phyloP scores from a whole-genome alignment of 1,284 basidiomycete genomes.

The Wallemia hederae region DNA sequence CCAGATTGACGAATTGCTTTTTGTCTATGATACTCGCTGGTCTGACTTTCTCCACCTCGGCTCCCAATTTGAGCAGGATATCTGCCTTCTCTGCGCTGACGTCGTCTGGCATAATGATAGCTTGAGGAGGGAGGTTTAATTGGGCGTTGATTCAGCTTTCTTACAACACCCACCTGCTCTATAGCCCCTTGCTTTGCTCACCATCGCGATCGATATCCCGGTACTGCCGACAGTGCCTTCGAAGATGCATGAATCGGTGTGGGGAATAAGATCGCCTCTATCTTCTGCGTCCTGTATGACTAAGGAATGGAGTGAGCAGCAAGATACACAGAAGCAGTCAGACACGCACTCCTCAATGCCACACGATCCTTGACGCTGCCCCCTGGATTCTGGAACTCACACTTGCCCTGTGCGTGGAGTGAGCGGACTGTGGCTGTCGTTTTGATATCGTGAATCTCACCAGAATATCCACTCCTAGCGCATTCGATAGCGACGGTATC shows the following conservation, averaged over 20 bases:
- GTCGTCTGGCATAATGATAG: conserved; percentile 80
- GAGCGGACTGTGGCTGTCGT: not conserved
- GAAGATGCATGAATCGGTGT: conserved; percentile 77
- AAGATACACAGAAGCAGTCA: not conserved
- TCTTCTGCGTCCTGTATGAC: conserved; percentile 82
- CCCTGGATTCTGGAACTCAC: conserved; percentile 87
- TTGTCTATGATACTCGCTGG: conserved; percentile 65
- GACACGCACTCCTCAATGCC: conserved; percentile 46
- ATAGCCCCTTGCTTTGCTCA: conserved; percentile 45
- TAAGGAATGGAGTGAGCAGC: conserved; percentile 12
- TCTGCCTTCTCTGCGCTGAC: conserved; percentile 74
- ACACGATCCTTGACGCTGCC: conserved; percentile 96
- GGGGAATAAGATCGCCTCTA: conserved; percentile 46
- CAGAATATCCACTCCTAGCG: conserved; percentile 71
- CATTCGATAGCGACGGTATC: conserved; percentile 68
- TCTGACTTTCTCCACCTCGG: conserved; percentile 36
- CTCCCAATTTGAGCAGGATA: conserved; percentile 54
- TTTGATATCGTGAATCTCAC: conserved; percentile 11
- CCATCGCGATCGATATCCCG: conserved; percentile 81
- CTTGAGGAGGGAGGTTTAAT: conserved; percentile 18
- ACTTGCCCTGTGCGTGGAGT: conserved; percentile 32
- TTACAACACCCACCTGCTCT: not conserved
- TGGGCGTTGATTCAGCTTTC: not conserved
- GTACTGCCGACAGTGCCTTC: conserved; percentile 95
- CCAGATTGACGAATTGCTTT: conserved; percentile 39